Percentiles rank a stretch among this genome's conserved stretches.
phyloP scores from a whole-genome alignment of 202 grass and related monocot species.

The Panicum virgatum region DNA sequence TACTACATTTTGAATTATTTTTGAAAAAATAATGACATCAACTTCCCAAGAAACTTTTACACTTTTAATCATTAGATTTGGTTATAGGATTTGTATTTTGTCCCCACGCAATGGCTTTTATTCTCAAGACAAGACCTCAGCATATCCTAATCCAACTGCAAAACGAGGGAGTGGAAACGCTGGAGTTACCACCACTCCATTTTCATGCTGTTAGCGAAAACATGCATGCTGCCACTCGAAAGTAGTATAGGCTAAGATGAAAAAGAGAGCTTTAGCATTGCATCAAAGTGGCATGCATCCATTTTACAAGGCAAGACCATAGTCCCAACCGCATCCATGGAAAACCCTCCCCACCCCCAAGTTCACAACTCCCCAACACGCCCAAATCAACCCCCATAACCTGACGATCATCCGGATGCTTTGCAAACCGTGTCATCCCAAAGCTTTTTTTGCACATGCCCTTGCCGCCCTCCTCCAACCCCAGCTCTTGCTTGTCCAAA shows the following conservation, averaged over 20 bases:
- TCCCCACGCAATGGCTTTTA: neutral
- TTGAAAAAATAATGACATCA: neutral
- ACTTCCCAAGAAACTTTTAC: neutral
- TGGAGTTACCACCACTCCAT: neutral
- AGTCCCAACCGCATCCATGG: neutral
- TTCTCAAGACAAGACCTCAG: neutral
- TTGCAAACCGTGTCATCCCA: neutral
- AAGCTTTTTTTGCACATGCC: slow-evolving; percentile 3
- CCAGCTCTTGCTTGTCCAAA: slow-evolving; percentile 20
- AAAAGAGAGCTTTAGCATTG: slow-evolving; percentile 40
- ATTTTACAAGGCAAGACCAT: slow-evolving; percentile 39
- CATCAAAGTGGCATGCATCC: slow-evolving; percentile 34
- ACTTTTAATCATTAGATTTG: neutral
- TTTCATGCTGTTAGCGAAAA: neutral
- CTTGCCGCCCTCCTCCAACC: neutral
- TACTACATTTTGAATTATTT: neutral
- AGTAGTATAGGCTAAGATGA: neutral
- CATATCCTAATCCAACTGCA: neutral
- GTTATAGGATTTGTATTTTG: neutral
- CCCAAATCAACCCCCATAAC: neutral
- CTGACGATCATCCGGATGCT: slow-evolving; percentile 3
- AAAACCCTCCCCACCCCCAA: neutral
- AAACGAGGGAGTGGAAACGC: no score
- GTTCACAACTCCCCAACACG: slow-evolving; percentile 4
- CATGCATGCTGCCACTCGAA: neutral